Conservation (phyloP, 441 rosid species). For the Arabidopsis lyrata region DNA sequence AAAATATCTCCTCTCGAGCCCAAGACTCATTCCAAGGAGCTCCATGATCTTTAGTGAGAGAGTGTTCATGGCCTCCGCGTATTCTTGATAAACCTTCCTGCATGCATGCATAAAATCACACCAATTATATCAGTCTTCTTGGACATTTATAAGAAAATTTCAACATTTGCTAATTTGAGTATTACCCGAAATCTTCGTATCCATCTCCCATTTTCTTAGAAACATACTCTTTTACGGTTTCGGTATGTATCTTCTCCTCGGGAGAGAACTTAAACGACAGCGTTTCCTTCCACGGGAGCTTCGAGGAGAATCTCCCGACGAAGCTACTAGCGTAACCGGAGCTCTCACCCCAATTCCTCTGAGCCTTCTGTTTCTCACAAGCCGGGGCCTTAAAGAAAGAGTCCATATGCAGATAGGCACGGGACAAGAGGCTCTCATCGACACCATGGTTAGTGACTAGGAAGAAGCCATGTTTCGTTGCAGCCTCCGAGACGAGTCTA, state of each 20-base stretch:
- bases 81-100: constrained; percentile 60
- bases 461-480: constrained; percentile 62
- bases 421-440: constrained; percentile 44
- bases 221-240: constrained; percentile 51
- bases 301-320: constrained; percentile 59
- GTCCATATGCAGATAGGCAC: constrained; percentile 50
- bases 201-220: constrained; percentile 52
- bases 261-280: constrained; percentile 54
- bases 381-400: constrained; percentile 51
- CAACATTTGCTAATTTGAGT: neutral
- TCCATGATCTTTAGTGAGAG: constrained; percentile 58
- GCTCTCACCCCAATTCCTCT: constrained; percentile 54
- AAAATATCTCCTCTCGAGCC: constrained; percentile 46
- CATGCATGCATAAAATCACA: neutral
- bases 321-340: constrained; percentile 70
- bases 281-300: constrained; percentile 74
- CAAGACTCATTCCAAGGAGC: constrained; percentile 60
- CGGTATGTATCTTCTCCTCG: constrained; percentile 31
- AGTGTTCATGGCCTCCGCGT: constrained; percentile 53
- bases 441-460: constrained; percentile 60
- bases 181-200: constrained; percentile 57
- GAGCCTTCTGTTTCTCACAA: constrained; percentile 55
- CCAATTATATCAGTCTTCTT: constrained; percentile 16
- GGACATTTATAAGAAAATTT: constrained; percentile 12
- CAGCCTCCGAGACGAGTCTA: constrained; percentile 52